Conservation (phyloP, 78 protist genomes). For the Anaeramoeba flamelloides region DNA sequence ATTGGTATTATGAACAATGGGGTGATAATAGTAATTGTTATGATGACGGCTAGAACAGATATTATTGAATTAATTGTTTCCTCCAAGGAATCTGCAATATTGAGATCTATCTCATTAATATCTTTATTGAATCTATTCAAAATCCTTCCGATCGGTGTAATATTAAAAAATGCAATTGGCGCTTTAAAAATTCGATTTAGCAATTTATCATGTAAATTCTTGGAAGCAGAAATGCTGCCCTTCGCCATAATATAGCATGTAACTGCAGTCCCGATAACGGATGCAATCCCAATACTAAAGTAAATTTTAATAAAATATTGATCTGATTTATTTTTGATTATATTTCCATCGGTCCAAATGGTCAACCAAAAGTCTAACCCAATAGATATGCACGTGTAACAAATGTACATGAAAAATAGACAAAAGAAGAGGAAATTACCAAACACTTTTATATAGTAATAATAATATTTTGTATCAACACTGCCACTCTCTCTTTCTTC, state of each 20-base stretch:
- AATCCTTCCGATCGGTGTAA: neutral
- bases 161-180: neutral
- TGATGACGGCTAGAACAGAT: neutral
- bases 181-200: neutral
- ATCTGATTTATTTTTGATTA: neutral
- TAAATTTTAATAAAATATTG: neutral
- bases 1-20: constrained; percentile 2
- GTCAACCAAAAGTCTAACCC: neutral
- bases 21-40: neutral
- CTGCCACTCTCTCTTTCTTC: neutral
- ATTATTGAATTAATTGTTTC: neutral
- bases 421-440: neutral
- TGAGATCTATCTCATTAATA: neutral
- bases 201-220: neutral
- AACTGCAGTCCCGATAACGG: neutral
- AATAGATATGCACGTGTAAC: neutral
- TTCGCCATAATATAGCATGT: neutral
- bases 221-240: neutral
- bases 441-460: neutral
- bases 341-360: neutral
- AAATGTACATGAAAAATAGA: neutral
- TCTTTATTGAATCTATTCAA: neutral
- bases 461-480: neutral
- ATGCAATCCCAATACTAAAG: neutral
- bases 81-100: neutral